phyloP scores from a whole-genome alignment of 2,329 filamentous ascomycete species.

The Cercospora zeae-maydis region DNA sequence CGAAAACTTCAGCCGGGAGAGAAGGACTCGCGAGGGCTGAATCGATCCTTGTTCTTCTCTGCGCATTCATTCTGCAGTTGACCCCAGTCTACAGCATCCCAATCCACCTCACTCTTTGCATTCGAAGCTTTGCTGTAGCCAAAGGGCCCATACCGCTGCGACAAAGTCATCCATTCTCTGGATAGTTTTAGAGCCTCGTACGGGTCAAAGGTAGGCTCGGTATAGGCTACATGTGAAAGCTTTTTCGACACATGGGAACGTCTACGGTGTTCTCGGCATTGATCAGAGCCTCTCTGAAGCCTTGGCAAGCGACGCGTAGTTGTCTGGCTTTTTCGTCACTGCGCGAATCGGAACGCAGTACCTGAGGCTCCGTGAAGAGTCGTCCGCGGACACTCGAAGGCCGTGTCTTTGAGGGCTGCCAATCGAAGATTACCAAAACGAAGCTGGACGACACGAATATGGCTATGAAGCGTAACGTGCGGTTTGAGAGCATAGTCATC shows the following conservation, averaged over 20 bases:
- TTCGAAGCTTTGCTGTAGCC: background rate
- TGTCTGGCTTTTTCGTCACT: background rate
- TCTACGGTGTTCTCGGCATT: background rate
- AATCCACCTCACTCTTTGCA: background rate
- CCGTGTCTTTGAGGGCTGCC: background rate
- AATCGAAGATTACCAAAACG: background rate
- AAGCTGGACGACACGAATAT: background rate
- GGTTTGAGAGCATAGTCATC: background rate
- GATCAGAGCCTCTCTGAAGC: background rate
- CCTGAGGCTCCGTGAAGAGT: background rate
- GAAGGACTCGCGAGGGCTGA: background rate
- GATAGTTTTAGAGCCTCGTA: background rate
- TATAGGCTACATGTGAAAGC: background rate
- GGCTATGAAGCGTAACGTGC: background rate
- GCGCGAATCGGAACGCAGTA: background rate
- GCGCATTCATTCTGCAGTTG: background rate
- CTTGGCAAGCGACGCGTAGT: background rate
- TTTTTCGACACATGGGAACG: background rate
- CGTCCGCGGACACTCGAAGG: background rate
- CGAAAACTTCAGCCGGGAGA: slow-evolving; percentile 45
- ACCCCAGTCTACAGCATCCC: background rate
- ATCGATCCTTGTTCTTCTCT: background rate
- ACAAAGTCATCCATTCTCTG: background rate
- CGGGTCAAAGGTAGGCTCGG: background rate
- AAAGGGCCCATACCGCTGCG: background rate